Base-by-base conservation (phyloP, 148 eudicot genomes). In the Persicaria tinctoria region DNA sequence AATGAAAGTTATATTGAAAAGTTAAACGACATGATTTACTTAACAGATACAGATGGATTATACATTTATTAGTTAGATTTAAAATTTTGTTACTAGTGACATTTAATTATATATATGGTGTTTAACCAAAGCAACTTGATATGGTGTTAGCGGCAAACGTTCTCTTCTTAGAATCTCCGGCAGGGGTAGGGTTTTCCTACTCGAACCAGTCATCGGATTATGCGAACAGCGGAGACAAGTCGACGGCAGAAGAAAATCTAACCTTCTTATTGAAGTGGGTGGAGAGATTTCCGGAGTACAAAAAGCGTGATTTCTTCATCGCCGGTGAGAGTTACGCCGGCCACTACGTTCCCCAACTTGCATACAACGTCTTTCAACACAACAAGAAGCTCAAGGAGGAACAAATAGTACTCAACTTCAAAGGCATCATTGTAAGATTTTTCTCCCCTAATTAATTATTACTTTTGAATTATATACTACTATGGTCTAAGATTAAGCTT, bases 321-420 rank as follows among this genome's bases (percentile, higher is more conserved):
- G 38, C 73, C 0, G 78, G 78, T 3, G 73, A 76, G 49, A 76
- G 78, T 2, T 76, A 66, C 10, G 78, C 78, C 8, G 78, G 78
- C 13, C 78, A 76, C 38, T 76, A 66, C 44, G 78, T 76, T 27
- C 73, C 78, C 16, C 73, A 76, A 44, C 73, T 76, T 50, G 78
- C 73, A 2, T 32, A 51, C 12, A 44, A 48, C 17, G 54, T 76
- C 16, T 4, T 68, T 6, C 56, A 66, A 13, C 63, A 66, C 38
- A 76, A 76, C 38, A 51, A 76, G 18, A 76, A 51, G 49, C 54
- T 17, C 38, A 9, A 38, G 8, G 6, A 68, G 20, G 47, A 47
- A 20, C 8, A 51, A 2, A 14, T 27, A 54, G 7, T 14, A 2
- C 27, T 76, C 14, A 68, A 68, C 63, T 60, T 76, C 48, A 76